phyloP scores from a whole-genome alignment of 2,329 filamentous ascomycete species.

The Penicillium sp. region DNA sequence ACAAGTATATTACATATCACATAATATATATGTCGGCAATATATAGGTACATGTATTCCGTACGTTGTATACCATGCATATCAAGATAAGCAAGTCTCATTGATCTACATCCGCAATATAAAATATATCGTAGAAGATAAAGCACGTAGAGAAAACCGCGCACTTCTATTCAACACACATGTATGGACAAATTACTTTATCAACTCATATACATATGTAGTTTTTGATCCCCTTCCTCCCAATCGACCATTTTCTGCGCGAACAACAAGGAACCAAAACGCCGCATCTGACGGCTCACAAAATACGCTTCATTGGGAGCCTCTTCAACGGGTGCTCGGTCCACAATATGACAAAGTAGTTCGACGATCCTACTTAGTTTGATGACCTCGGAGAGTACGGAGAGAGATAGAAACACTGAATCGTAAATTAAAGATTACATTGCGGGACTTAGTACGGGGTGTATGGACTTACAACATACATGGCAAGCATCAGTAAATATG shows the following conservation, averaged over 20 bases:
- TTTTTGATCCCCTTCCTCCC: slow-evolving; percentile 1
- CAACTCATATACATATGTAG: no score
- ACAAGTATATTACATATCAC: no score
- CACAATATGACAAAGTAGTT: neutral
- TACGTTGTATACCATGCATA: neutral
- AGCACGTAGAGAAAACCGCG: neutral
- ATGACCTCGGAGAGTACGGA: neutral
- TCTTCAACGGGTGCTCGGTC: slow-evolving; percentile 4
- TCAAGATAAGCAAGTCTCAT: neutral
- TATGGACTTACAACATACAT: no score
- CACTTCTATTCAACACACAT: neutral
- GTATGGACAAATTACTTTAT: no score
- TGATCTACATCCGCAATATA: neutral
- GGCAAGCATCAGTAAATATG: neutral
- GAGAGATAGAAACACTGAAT: neutral
- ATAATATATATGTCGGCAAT: no score
- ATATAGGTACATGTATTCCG: no score
- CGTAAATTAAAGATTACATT: neutral
- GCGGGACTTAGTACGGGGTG: neutral
- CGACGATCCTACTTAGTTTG: slow-evolving; percentile 1
- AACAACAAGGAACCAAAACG: slow-evolving; percentile 4
- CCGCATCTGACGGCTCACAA: slow-evolving; percentile 8
- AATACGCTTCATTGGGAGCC: slow-evolving; percentile 10
- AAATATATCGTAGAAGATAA: neutral
- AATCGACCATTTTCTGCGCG: slow-evolving; percentile 16